Evolutionary conservation across 2,329 filamentous ascomycete species (phyloP).

Genomic region (Alternaria sp.): DNA sequence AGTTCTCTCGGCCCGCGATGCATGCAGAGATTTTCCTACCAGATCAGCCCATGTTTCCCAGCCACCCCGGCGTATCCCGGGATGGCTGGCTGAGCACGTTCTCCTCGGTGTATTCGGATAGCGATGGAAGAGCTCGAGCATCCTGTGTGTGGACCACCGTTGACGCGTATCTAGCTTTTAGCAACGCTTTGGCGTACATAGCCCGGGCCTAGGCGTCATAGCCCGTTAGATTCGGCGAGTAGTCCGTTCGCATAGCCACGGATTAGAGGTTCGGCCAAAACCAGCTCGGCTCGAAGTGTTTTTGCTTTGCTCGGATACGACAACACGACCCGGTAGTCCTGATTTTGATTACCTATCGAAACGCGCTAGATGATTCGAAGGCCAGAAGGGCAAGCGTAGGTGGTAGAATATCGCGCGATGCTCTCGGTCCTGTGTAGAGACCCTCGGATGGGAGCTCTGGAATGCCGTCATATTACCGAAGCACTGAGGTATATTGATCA

Average conservation of each 20-base stretch:
- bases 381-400: constrained; percentile 1
- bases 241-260: constrained; percentile 15
- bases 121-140: constrained; percentile 11
- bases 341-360: background rate
- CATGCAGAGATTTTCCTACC: constrained; percentile 33
- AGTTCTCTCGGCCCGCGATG: constrained; percentile 26
- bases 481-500: constrained; percentile 14
- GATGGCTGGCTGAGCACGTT: constrained; percentile 23
- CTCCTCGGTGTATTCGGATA: constrained; percentile 21
- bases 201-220: constrained; percentile 14
- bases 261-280: constrained; percentile 5
- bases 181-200: constrained; percentile 7
- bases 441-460: constrained; percentile 1
- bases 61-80: constrained; percentile 14
- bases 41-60: constrained; percentile 19
- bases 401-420: background rate
- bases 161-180: constrained; percentile 19
- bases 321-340: background rate
- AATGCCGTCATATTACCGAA: constrained; percentile 9
- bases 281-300: constrained; percentile 16
- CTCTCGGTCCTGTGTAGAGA: background rate
- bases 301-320: constrained; percentile 6
- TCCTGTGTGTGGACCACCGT: constrained; percentile 19
- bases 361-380: background rate
- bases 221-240: constrained; percentile 20